Conservation (phyloP, 768 basidiomycete species). For the Hericium rajendrae region DNA sequence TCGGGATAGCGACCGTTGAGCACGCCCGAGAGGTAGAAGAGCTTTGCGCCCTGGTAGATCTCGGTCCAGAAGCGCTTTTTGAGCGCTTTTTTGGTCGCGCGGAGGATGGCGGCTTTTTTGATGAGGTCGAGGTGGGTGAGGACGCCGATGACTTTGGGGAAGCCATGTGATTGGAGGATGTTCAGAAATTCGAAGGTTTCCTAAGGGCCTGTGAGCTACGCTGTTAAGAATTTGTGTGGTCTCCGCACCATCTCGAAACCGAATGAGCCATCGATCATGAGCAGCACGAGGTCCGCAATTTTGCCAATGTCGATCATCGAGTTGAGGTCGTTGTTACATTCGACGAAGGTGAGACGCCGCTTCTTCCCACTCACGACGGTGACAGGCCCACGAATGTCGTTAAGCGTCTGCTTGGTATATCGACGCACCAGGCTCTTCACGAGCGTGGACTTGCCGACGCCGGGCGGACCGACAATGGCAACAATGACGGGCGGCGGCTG, state of each 20-base stretch:
- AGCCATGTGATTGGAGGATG: conserved; percentile 92
- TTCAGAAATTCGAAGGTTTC: conserved; percentile 99
- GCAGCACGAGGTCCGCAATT: conserved; percentile 88
- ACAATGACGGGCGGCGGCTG: conserved; percentile 90
- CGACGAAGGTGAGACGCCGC: conserved; percentile 87
- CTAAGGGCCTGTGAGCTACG: conserved; percentile 29
- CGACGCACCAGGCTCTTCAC: conserved; percentile 85
- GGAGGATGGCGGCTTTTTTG: conserved; percentile 80
- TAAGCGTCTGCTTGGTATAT: conserved; percentile 89
- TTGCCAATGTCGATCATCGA: conserved; percentile 99
- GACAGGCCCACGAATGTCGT: conserved; percentile 85
- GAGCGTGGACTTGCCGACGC: conserved; percentile 93
- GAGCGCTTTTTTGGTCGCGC: conserved; percentile 83
- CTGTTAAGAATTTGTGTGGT: background rate
- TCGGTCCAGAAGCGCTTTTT: conserved; percentile 99
- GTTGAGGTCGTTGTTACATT: conserved; percentile 95
- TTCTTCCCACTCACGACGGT: conserved; percentile 94
- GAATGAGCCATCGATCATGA: conserved; percentile 97
- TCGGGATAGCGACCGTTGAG: conserved; percentile 97
- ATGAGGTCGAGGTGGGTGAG: conserved; percentile 96
- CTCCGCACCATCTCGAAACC: conserved; percentile 92
- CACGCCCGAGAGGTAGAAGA: conserved; percentile 95
- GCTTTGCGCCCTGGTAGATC: conserved; percentile 96
- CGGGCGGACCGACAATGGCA: conserved; percentile 92
- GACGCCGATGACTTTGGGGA: conserved; percentile 96